Conservation (phyloP, 129 eudicot genomes). For the Centaurea solstitialis region DNA sequence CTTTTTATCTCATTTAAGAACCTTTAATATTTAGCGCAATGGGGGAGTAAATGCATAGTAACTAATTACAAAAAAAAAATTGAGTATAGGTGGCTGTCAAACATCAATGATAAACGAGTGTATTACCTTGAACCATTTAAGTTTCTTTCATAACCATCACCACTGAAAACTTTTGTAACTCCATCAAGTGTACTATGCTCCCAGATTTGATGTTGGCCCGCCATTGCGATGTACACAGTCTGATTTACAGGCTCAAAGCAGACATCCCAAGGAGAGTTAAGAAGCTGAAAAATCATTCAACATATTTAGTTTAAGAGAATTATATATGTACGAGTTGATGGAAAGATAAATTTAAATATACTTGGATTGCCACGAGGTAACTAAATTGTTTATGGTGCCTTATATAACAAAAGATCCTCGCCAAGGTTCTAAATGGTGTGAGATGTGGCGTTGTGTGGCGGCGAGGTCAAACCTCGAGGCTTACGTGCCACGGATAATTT, state of each 20-base stretch:
- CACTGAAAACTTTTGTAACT: slow-evolving; percentile 80
- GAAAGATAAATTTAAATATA: background rate
- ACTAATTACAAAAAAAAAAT: no score
- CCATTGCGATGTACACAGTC: slow-evolving; percentile 91
- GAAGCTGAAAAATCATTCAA: slow-evolving; percentile 66
- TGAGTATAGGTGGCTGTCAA: background rate
- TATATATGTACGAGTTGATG: background rate
- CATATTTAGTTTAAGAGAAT: background rate
- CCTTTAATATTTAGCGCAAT: background rate
- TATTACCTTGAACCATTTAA: slow-evolving; percentile 86
- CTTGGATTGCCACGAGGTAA: background rate
- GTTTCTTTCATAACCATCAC: slow-evolving; percentile 97
- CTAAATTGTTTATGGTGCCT: background rate
- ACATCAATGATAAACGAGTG: background rate
- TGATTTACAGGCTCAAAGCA: slow-evolving; percentile 85
- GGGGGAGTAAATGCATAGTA: background rate
- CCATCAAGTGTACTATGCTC: slow-evolving; percentile 66
- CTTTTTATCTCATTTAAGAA: background rate
- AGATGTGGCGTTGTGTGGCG: background rate
- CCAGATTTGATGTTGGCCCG: slow-evolving; percentile 99
- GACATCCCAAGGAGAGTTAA: slow-evolving; percentile 99
- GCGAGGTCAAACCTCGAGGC: background rate
- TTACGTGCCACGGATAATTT: background rate
- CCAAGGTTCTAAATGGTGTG: background rate
- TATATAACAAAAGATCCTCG: background rate